Evolutionary conservation across 2,329 filamentous ascomycete genomes (phyloP).

Genomic region (Sporothrix dimorphospora): DNA sequence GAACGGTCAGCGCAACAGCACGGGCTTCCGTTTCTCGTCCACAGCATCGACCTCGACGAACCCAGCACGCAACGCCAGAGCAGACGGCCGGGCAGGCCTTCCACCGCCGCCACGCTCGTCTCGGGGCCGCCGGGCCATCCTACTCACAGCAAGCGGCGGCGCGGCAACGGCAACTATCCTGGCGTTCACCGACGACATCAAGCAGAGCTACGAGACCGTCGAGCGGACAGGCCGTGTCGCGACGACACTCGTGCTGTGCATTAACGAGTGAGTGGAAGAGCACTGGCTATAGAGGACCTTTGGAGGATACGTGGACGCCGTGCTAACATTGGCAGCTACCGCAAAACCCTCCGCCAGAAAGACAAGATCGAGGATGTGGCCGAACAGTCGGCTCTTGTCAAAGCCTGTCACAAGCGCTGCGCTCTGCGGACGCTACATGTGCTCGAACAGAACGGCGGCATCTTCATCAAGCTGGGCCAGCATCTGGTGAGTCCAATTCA

Average conservation of each 20-base stretch:
- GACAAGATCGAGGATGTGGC: conserved; percentile 64
- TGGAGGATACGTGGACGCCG: too few relatives aligned
- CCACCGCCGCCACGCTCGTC: conserved; percentile 19
- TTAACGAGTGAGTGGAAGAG: conserved; percentile 71
- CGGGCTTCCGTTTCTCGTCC: conserved; percentile 20
- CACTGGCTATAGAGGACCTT: not conserved
- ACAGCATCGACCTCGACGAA: not conserved
- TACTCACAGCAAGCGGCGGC: conserved; percentile 57
- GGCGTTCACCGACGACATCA: conserved; percentile 69
- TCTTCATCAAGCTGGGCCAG: conserved; percentile 97
- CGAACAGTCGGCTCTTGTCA: conserved; percentile 69
- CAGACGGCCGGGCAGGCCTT: not conserved
- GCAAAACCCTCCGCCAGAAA: conserved; percentile 74
- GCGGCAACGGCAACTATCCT: conserved; percentile 50
- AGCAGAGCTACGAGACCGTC: conserved; percentile 72
- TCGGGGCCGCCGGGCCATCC: conserved; percentile 40
- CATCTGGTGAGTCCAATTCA: conserved; percentile 64
- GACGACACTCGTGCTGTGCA: conserved; percentile 73
- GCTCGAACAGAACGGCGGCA: conserved; percentile 93
- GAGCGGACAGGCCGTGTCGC: conserved; percentile 81
- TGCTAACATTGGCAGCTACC: conserved; percentile 65
- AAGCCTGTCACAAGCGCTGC: conserved; percentile 88
- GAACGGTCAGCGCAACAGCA: not conserved
- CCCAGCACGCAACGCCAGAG: not conserved
- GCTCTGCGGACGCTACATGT: conserved; percentile 84